Evolutionary conservation across 2,329 filamentous ascomycete species (phyloP).

Genomic region (Neocucurbitaria cava): DNA sequence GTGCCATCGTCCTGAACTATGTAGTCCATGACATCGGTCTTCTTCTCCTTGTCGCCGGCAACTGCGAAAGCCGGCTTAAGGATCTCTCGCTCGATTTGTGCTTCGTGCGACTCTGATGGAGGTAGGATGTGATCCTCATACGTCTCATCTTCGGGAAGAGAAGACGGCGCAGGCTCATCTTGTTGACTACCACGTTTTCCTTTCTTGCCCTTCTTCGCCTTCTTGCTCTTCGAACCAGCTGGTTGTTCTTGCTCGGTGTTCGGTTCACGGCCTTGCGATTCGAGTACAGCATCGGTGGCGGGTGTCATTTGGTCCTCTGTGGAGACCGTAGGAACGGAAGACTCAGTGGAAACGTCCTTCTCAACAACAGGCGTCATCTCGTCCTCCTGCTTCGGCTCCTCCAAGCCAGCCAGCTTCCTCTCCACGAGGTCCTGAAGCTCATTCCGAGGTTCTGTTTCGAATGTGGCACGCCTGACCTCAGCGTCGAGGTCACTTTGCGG

Average conservation of each 20-base stretch:
- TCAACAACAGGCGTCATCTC: slow-evolving; percentile 8
- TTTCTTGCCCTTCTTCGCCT: slow-evolving; percentile 43
- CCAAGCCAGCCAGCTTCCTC: background rate
- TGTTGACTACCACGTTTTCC: slow-evolving; percentile 31
- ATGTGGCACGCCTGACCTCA: slow-evolving; percentile 20
- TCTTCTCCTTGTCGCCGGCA: slow-evolving; percentile 10
- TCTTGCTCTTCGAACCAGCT: slow-evolving; percentile 32
- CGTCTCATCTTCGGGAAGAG: slow-evolving; percentile 6
- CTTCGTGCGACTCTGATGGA: background rate
- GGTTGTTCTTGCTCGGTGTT: slow-evolving; percentile 15
- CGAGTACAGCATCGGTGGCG: background rate
- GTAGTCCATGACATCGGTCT: slow-evolving; percentile 18
- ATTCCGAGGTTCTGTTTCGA: slow-evolving; percentile 1
- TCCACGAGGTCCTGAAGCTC: slow-evolving; percentile 1
- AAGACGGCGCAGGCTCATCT: slow-evolving; percentile 16
- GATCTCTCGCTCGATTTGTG: slow-evolving; percentile 23
- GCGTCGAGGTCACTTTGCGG: slow-evolving; percentile 17
- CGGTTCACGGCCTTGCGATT: background rate
- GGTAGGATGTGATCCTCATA: slow-evolving; percentile 1
- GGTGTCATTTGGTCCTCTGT: background rate
- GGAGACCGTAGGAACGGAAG: background rate
- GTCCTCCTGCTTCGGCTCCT: background rate
- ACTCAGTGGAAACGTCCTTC: background rate
- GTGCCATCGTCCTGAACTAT: slow-evolving; percentile 13
- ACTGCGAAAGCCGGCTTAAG: slow-evolving; percentile 29